A percentile compares a stretch with the other conserved stretches of the same genome.
phyloP scores from a whole-genome alignment of 371 early-diverging fungal genomes.

The Actinomucor elegans region DNA sequence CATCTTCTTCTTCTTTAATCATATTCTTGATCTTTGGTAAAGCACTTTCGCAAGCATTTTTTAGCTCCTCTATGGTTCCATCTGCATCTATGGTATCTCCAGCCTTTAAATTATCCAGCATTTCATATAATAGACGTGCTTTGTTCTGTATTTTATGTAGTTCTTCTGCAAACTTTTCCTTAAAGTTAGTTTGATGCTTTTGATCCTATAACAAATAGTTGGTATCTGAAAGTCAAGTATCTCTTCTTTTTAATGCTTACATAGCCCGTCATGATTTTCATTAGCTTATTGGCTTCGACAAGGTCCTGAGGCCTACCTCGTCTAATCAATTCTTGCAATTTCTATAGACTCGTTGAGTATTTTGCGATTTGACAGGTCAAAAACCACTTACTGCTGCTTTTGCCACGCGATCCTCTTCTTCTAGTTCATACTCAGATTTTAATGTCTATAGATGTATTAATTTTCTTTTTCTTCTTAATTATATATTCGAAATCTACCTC shows the following conservation, averaged over 20 bases:
- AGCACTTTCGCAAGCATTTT: constrained; percentile 52
- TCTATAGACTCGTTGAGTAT: too few relatives aligned
- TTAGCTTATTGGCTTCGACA: constrained; percentile 91
- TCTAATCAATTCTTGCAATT: constrained; percentile 95
- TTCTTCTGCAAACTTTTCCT: constrained; percentile 76
- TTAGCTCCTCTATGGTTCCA: constrained; percentile 58
- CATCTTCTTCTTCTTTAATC: constrained; percentile 42
- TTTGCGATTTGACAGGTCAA: neutral
- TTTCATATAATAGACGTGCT: constrained; percentile 75
- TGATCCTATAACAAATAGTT: constrained; percentile 72
- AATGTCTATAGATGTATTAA: constrained; percentile 41
- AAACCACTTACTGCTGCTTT: constrained; percentile 75
- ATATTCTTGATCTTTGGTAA: constrained; percentile 75
- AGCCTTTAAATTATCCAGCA: constrained; percentile 68
- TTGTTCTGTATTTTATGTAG: constrained; percentile 81
- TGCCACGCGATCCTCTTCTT: constrained; percentile 88
- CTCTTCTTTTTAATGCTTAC: constrained; percentile 51
- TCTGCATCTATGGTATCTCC: constrained; percentile 62
- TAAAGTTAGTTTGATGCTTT: constrained; percentile 79
- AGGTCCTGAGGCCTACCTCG: constrained; percentile 91
- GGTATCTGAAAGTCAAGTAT: too few relatives aligned
- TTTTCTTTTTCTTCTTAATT: neutral
- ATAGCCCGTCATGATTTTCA: constrained; percentile 96
- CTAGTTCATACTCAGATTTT: constrained; percentile 89
- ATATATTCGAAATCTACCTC: constrained; percentile 39